phyloP scores from a whole-genome alignment of 768 basidiomycete genomes.

The Macrolepiota dolichaula region DNA sequence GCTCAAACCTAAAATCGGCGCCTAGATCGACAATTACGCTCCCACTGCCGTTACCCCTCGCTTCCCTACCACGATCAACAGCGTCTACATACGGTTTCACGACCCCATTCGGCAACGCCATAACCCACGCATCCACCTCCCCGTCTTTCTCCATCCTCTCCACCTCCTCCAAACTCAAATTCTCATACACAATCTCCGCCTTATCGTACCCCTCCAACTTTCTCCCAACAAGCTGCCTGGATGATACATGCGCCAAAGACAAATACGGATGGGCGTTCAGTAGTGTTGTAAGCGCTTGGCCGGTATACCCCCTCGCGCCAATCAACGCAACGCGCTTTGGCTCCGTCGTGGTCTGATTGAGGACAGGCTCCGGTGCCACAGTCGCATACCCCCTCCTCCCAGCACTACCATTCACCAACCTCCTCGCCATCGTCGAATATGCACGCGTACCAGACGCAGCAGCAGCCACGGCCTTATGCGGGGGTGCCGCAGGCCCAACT shows the following conservation, averaged over 20 bases:
- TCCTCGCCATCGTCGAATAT: slow-evolving; percentile 56
- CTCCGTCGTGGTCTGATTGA: slow-evolving; percentile 42
- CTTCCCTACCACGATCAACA: slow-evolving; percentile 63
- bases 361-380: slow-evolving; percentile 32
- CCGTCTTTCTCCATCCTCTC: slow-evolving; percentile 85
- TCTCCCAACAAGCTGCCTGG: slow-evolving; percentile 86
- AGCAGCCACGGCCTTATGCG: slow-evolving; percentile 38
- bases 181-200: slow-evolving; percentile 61
- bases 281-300: slow-evolving; percentile 86
- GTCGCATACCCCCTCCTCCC: slow-evolving; percentile 81
- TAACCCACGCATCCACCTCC: slow-evolving; percentile 96
- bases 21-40: slow-evolving; percentile 90
- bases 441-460: slow-evolving; percentile 42
- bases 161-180: slow-evolving; percentile 76
- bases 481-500: slow-evolving; percentile 70
- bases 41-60: slow-evolving; percentile 47
- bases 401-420: slow-evolving; percentile 31
- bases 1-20: slow-evolving; percentile 95
- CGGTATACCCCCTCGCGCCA: slow-evolving; percentile 95
- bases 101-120: slow-evolving; percentile 97
- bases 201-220: slow-evolving; percentile 82
- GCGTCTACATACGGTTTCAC: slow-evolving; percentile 97
- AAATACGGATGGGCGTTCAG: slow-evolving; percentile 87
- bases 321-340: slow-evolving; percentile 92
- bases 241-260: slow-evolving; percentile 92